Percentiles rank a stretch among this genome's conserved stretches.
Conservation (phyloP, 495 filamentous ascomycete species). For the Neurospora discreta region DNA sequence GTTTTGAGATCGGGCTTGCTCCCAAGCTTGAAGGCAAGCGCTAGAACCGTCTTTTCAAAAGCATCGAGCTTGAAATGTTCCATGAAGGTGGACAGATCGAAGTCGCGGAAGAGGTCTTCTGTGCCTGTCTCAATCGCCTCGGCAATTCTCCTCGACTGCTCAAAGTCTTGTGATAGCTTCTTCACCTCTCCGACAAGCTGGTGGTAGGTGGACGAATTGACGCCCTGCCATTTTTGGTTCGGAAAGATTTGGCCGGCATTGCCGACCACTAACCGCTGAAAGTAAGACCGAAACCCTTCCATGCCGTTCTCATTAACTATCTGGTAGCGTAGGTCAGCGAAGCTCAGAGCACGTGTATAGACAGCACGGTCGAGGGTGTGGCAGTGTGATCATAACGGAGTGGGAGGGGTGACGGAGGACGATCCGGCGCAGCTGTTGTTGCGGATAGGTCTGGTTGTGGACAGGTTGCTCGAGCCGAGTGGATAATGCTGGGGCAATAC, state of each 20-base stretch:
- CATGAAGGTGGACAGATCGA: conserved; percentile 85
- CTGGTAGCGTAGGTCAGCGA: conserved; percentile 31
- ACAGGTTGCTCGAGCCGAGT: neutral
- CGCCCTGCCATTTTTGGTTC: conserved; percentile 19
- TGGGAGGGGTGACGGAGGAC: neutral
- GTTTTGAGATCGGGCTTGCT: conserved; percentile 68
- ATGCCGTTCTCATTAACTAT: conserved; percentile 92
- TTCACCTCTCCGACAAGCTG: conserved; percentile 75
- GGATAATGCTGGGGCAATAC: neutral
- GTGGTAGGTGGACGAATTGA: conserved; percentile 64
- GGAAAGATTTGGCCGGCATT: conserved; percentile 84
- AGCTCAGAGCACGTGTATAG: neutral
- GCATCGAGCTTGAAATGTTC: conserved; percentile 89
- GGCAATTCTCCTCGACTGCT: conserved; percentile 80
- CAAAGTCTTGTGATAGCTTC: conserved; percentile 66
- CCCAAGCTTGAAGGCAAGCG: conserved; percentile 74
- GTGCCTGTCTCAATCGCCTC: conserved; percentile 76
- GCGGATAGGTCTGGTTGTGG: neutral
- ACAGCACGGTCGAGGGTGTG: neutral
- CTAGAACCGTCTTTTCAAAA: conserved; percentile 75
- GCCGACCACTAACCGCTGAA: conserved; percentile 71
- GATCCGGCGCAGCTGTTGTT: neutral
- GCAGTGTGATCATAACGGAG: neutral
- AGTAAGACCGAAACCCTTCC: conserved; percentile 90
- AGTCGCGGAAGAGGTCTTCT: conserved; percentile 86